Percentiles rank a stretch among this genome's conserved stretches.
phyloP scores from a whole-genome alignment of 2,329 filamentous ascomycete genomes.

The Fusarium buxicola region DNA sequence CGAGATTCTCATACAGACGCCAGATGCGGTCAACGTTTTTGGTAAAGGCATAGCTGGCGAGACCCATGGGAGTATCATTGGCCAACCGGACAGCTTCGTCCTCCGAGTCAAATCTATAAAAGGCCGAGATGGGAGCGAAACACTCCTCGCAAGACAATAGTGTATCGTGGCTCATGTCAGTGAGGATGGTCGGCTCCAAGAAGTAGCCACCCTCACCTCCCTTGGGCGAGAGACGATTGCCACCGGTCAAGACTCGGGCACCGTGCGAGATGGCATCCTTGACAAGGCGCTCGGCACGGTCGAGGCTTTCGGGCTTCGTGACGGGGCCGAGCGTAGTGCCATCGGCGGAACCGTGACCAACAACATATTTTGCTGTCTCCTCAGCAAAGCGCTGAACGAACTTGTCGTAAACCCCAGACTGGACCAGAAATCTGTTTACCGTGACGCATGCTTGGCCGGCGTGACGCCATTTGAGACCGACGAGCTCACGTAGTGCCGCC shows the following conservation, averaged over 20 bases:
- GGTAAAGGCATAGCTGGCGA: slow-evolving; percentile 31
- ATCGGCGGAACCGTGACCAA: slow-evolving; percentile 23
- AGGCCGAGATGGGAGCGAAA: slow-evolving; percentile 26
- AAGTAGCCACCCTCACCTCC: slow-evolving; percentile 18
- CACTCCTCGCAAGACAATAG: slow-evolving; percentile 25
- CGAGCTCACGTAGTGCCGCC: slow-evolving; percentile 3
- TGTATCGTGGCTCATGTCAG: slow-evolving; percentile 11
- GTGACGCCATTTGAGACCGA: slow-evolving; percentile 69
- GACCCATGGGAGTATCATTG: slow-evolving; percentile 29
- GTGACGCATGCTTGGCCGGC: slow-evolving; percentile 78
- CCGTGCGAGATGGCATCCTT: slow-evolving; percentile 24
- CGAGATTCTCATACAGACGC: slow-evolving; percentile 30
- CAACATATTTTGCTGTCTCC: slow-evolving; percentile 16
- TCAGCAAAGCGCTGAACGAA: slow-evolving; percentile 19
- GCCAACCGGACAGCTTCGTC: slow-evolving; percentile 23
- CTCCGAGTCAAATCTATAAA: slow-evolving; percentile 35
- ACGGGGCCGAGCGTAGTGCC: slow-evolving; percentile 26
- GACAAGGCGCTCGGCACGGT: slow-evolving; percentile 16
- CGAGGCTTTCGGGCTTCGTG: slow-evolving; percentile 23
- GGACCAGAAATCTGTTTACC: slow-evolving; percentile 69
- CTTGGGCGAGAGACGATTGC: slow-evolving; percentile 3
- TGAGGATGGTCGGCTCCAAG: slow-evolving; percentile 33
- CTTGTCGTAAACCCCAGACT: slow-evolving; percentile 67
- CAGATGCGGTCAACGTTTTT: slow-evolving; percentile 25
- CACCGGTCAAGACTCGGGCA: slow-evolving; percentile 16